Percentiles rank a stretch among this genome's conserved stretches.
Conservation (phyloP, 495 filamentous ascomycete genomes). For the Lasiosphaeria hispida region DNA sequence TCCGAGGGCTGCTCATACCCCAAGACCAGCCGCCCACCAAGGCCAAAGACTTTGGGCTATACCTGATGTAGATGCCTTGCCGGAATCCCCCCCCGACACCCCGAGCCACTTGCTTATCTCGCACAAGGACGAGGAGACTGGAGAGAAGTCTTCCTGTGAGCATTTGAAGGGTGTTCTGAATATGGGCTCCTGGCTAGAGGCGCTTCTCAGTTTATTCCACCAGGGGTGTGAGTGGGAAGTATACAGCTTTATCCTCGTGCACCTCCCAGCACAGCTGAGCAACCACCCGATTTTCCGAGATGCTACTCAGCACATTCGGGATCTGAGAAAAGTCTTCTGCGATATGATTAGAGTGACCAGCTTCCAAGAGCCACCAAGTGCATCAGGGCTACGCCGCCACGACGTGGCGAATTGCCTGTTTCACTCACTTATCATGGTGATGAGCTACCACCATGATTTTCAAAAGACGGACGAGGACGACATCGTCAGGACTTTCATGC, state of each 20-base stretch:
- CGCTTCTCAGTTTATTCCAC: constrained; percentile 69
- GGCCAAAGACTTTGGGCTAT: constrained; percentile 51
- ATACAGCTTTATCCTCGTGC: constrained; percentile 84
- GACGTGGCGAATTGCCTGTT: constrained; percentile 88
- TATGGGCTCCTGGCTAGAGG: constrained; percentile 72
- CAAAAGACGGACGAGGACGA: constrained; percentile 83
- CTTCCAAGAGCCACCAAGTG: constrained; percentile 71
- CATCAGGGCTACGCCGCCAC: constrained; percentile 75
- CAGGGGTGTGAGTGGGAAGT: constrained; percentile 87
- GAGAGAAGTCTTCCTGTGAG: constrained; percentile 16
- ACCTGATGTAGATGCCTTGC: constrained; percentile 52
- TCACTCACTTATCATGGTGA: constrained; percentile 75
- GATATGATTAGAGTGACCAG: constrained; percentile 72
- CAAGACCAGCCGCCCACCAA: constrained; percentile 31
- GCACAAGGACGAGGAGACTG: constrained; percentile 5
- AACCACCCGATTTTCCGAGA: constrained; percentile 83
- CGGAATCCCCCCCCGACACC: constrained; percentile 39
- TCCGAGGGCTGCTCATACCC: constrained; percentile 35
- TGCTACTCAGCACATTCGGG: constrained; percentile 67
- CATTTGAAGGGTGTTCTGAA: constrained; percentile 49
- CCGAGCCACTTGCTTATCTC: constrained; percentile 46
- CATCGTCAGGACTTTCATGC: constrained; percentile 77
- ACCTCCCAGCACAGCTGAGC: constrained; percentile 82
- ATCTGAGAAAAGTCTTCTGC: constrained; percentile 73
- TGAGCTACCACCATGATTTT: constrained; percentile 85